Evolutionary conservation across 306 rosid genomes (phyloP), one percentile per base, ranked within the genome.

Genomic region (Castanea crenata): DNA sequence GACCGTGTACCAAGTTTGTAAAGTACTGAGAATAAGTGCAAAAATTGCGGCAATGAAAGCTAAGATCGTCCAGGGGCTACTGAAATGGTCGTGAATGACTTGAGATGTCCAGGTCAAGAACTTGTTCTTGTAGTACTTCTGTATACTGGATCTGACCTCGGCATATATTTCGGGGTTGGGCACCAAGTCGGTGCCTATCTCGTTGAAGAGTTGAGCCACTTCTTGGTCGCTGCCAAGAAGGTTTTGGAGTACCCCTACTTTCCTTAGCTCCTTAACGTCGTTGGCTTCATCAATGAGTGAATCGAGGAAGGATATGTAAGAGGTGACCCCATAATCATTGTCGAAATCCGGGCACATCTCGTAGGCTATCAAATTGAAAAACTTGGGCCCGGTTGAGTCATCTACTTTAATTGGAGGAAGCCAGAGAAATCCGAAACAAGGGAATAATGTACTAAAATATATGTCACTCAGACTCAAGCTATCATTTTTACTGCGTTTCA

Each of bases 201-300:
- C 69, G 18, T 71, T 81, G 74, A 81, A 0, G 0, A 0, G 85
- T 0, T 55, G 0, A 20, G 89, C 80, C 81, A 85, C 86, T 1
- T 85, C 86, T 25, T 81, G n/a, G 41, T 89, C 88, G 55, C 86
- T 85, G 5, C 90, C 87, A 18, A 82, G 79, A 0, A 9, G 56
- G 55, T 86, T 86, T 12, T 51, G 18, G 7, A 90, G 75, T 13
- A 90, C 31, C 0, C 5, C 11, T 10, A 73, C 35, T 4, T 65
- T 35, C 41, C 83, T 71, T 5, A 81, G 69, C 20, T 65, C 27
- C 55, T 78, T 84, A 5, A 84, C 85, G 44, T 84, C 86, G 0
- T 61, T 27, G 4, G 88, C 49, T 5, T 84, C 44, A 77, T 90
- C 91, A 5, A 84, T 83, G n/a, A 90, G 86, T 0, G 86, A 78